Evolutionary conservation across 768 basidiomycete species (phyloP).

Genomic region (Chalciporus pseudorubinellus): DNA sequence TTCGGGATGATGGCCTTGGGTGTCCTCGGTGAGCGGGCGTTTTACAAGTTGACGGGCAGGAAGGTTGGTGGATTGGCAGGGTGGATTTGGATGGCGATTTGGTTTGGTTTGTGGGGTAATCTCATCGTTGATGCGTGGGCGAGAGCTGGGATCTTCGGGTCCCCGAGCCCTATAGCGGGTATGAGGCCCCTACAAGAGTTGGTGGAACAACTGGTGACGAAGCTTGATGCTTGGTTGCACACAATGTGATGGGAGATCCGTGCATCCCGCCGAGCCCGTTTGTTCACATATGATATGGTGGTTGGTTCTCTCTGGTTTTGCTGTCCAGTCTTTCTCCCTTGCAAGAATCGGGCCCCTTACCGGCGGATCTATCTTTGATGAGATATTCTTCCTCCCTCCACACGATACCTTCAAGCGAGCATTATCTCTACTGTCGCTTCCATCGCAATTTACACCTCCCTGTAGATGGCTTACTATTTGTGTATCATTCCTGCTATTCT

Average conservation of each 20-base stretch:
- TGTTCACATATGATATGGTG: too few species aligned
- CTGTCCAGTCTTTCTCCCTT: too few species aligned
- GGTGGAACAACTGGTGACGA: conserved; percentile 6
- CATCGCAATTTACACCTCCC: too few species aligned
- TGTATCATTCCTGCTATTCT: conserved; percentile 21
- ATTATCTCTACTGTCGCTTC: too few species aligned
- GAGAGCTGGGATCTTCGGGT: conserved; percentile 12
- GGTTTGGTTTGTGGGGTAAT: conserved; percentile 23
- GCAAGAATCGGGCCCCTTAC: too few species aligned
- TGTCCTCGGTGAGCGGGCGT: conserved; percentile 41
- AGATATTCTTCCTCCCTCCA: too few species aligned
- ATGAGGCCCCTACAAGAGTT: background rate
- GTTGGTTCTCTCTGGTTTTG: too few species aligned
- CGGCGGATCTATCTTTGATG: too few species aligned
- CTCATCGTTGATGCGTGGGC: conserved; percentile 20
- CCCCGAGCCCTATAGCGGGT: background rate
- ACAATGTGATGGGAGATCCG: background rate
- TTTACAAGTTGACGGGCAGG: conserved; percentile 20
- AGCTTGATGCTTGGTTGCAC: conserved; percentile 5
- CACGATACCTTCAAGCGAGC: too few species aligned
- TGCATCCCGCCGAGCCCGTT: too few species aligned
- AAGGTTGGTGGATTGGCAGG: conserved; percentile 29
- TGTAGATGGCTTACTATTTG: conserved; percentile 14
- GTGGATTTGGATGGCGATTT: conserved; percentile 33
- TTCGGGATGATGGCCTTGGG: conserved; percentile 56